Conservation (phyloP, 148 eudicot species). For the Polygonum aviculare region DNA sequence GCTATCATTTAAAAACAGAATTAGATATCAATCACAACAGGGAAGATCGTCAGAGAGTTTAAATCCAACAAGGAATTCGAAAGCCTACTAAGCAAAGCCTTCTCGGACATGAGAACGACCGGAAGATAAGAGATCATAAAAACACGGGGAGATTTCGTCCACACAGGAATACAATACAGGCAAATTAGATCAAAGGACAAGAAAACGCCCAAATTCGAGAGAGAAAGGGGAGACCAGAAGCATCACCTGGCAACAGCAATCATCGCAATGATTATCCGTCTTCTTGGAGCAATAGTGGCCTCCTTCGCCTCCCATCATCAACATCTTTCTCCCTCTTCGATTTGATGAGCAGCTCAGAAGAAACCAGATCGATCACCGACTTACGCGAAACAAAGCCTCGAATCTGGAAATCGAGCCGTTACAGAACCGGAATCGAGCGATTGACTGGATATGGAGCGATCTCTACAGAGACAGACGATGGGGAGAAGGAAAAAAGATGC, state of each 20-base stretch:
- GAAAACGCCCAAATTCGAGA: constrained; percentile 4
- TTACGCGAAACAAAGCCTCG: not conserved
- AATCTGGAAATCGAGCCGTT: not conserved
- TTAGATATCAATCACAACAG: not conserved
- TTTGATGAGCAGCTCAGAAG: not conserved
- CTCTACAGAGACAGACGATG: not conserved
- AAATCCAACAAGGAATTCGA: not conserved
- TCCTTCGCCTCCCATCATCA: constrained; percentile 15
- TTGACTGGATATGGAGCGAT: not conserved
- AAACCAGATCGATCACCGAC: not conserved
- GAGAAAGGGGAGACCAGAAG: not conserved
- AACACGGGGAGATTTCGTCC: not conserved
- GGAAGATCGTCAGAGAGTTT: not conserved
- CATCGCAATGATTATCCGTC: constrained; percentile 12
- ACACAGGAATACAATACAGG: not conserved
- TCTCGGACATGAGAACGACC: not conserved
- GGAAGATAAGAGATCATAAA: not conserved
- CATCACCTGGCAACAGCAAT: constrained; percentile 18
- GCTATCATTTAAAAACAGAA: not conserved
- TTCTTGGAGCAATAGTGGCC: constrained; percentile 18
- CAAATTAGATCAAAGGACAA: not conserved
- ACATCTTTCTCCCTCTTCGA: not conserved
- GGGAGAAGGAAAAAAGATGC: not conserved
- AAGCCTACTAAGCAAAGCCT: not conserved
- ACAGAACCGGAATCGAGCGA: not conserved